Conservation (phyloP, 2,329 filamentous ascomycete species). For the Escovopsis sp. region DNA sequence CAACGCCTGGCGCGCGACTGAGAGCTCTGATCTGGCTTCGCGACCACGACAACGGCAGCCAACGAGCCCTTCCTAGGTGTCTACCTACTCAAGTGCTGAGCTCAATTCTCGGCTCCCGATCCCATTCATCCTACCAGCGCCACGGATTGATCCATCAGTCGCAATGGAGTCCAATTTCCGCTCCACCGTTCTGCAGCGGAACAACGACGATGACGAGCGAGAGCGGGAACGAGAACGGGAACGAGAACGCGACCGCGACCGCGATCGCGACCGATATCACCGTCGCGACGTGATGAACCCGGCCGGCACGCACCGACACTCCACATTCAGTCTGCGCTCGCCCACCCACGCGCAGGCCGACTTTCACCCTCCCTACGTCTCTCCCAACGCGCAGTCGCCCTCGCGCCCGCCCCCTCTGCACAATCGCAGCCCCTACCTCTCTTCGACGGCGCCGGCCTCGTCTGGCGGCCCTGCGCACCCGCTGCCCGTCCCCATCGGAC, state of each 20-base stretch:
- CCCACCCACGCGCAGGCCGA: constrained; percentile 30
- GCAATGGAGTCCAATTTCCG: constrained; percentile 34
- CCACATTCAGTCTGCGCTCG: constrained; percentile 34
- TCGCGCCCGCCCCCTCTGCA: constrained; percentile 15
- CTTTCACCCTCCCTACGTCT: constrained; percentile 20
- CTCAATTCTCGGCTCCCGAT: background rate
- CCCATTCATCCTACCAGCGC: background rate
- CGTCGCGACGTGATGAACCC: constrained; percentile 34
- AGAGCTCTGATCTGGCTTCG: too few relatives aligned
- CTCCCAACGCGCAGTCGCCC: constrained; percentile 19
- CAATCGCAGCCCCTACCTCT: constrained; percentile 22
- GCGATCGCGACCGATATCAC: constrained; percentile 22
- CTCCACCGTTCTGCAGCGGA: constrained; percentile 34
- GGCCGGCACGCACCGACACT: constrained; percentile 24
- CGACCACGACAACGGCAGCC: too few relatives aligned
- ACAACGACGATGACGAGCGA: constrained; percentile 24
- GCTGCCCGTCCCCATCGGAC: constrained; percentile 16
- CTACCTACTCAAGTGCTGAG: background rate
- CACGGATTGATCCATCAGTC: background rate
- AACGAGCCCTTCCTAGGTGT: background rate
- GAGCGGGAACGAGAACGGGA: too few relatives aligned
- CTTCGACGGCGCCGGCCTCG: constrained; percentile 17
- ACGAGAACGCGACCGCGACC: background rate
- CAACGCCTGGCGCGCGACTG: background rate
- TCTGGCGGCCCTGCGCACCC: constrained; percentile 16